Percentiles rank a stretch among this genome's conserved stretches.
phyloP scores from a whole-genome alignment of 75 land plant genomes.

The Cunninghamia lanceolata region DNA sequence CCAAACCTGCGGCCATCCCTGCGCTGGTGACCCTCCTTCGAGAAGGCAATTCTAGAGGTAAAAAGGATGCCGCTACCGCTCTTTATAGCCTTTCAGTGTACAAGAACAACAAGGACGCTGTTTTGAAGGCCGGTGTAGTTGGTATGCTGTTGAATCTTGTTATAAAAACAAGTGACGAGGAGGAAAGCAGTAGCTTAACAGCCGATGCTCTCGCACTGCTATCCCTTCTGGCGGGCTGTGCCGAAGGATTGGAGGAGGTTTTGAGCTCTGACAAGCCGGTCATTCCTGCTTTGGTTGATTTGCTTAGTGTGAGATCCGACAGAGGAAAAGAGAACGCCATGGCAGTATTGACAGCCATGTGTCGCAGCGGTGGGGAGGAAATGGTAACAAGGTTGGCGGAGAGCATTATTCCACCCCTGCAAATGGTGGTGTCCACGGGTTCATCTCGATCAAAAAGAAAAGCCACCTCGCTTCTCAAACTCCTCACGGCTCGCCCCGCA shows the following conservation, averaged over 20 bases:
- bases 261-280: slow-evolving; percentile 18
- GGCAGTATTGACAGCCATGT: slow-evolving; percentile 47
- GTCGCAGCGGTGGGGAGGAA: slow-evolving; percentile 49
- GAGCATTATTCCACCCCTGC: slow-evolving; percentile 38
- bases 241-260: slow-evolving; percentile 40
- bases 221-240: slow-evolving; percentile 33
- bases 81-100: slow-evolving; percentile 51
- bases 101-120: slow-evolving; percentile 32
- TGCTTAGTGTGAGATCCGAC: slow-evolving; percentile 50
- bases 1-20: slow-evolving; percentile 36
- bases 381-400: slow-evolving; percentile 25
- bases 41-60: slow-evolving; percentile 52
- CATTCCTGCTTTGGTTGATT: slow-evolving; percentile 35
- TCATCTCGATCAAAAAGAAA: slow-evolving; percentile 42
- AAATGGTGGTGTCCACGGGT: slow-evolving; percentile 33
- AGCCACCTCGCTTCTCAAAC: slow-evolving; percentile 47
- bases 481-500: background rate
- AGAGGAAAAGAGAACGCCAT: slow-evolving; percentile 65
- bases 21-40: slow-evolving; percentile 43
- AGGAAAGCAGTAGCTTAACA: slow-evolving; percentile 31
- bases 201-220: slow-evolving; percentile 57
- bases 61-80: slow-evolving; percentile 75
- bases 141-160: slow-evolving; percentile 44
- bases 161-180: slow-evolving; percentile 36
- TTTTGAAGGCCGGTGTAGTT: slow-evolving; percentile 52